Evolutionary conservation across 2,329 filamentous ascomycete species (phyloP).

Genomic region (Aspergillus ochraceoroseus): DNA sequence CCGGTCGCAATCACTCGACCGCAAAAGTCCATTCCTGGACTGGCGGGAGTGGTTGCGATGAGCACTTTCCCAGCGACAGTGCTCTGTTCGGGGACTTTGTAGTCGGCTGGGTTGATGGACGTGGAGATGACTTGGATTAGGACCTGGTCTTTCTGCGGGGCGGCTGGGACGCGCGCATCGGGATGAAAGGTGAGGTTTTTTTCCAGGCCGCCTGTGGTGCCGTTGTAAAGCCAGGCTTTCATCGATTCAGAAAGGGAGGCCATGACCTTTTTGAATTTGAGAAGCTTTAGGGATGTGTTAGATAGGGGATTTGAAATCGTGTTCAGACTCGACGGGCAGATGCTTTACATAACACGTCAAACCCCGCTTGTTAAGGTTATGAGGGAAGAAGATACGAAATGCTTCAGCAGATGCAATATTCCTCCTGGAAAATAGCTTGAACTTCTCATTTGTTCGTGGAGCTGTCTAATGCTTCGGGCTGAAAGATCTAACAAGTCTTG

Average conservation of each 20-base stretch:
- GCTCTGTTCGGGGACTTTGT: conserved; percentile 55
- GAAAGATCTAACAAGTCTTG: too few species aligned
- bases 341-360: too few species aligned
- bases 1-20: conserved; percentile 43
- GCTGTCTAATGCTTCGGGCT: too few species aligned
- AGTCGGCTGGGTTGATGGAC: conserved; percentile 60
- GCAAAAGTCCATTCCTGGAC: conserved; percentile 50
- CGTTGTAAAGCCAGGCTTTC: conserved; percentile 56
- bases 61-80: conserved; percentile 40
- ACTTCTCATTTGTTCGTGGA: too few species aligned
- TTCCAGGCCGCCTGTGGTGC: conserved; percentile 47
- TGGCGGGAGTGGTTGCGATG: conserved; percentile 40
- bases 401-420: too few species aligned
- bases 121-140: conserved; percentile 53
- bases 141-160: conserved; percentile 44
- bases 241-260: conserved; percentile 45
- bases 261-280: too few species aligned
- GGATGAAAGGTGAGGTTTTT: conserved; percentile 50
- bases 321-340: too few species aligned
- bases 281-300: not conserved
- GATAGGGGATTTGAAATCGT: too few species aligned
- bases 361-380: too few species aligned
- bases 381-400: too few species aligned
- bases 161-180: conserved; percentile 41
- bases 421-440: too few species aligned